Evolutionary conservation across 1,284 basidiomycete genomes (phyloP).

Genomic region (Melampsora larici-populina): DNA sequence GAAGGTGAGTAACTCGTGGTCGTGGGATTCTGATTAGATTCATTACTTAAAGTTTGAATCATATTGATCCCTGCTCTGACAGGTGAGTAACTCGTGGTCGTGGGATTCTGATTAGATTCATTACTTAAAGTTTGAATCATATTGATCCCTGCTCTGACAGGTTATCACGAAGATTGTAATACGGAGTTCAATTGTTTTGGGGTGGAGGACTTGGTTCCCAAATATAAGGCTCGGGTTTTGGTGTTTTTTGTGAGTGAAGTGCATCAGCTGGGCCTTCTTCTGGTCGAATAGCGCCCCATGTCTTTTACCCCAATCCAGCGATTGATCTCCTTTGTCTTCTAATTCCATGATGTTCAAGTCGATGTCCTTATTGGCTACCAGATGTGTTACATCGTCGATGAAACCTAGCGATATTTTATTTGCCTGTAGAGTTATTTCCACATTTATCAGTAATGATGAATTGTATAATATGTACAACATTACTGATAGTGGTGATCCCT

Average conservation of each 20-base stretch:
- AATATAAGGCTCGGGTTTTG: background rate
- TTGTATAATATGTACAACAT: conserved; percentile 26
- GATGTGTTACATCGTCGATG: conserved; percentile 21
- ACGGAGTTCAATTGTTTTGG: too few relatives aligned
- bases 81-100: too few relatives aligned
- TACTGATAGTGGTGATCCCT: conserved; percentile 11
- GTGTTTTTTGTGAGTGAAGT: background rate
- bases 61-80: too few relatives aligned
- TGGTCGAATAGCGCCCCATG: conserved; percentile 23
- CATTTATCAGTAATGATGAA: background rate
- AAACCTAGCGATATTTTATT: conserved; percentile 5
- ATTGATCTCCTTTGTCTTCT: background rate
- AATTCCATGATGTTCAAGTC: background rate
- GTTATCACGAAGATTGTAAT: too few relatives aligned
- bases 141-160: too few relatives aligned
- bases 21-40: too few relatives aligned
- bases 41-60: too few relatives aligned
- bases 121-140: too few relatives aligned
- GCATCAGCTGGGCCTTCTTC: too few relatives aligned
- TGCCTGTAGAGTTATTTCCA: too few relatives aligned
- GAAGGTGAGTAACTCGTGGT: too few relatives aligned
- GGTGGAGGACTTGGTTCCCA: background rate
- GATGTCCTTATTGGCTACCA: background rate
- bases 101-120: too few relatives aligned
- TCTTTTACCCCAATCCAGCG: background rate